A percentile compares a stretch with the other conserved stretches of the same genome.
These are phyloP conservation scores for Guillardia theta DNA, from an alignment of 78 protist genomes.

Conservation along the genomic window DNA sequence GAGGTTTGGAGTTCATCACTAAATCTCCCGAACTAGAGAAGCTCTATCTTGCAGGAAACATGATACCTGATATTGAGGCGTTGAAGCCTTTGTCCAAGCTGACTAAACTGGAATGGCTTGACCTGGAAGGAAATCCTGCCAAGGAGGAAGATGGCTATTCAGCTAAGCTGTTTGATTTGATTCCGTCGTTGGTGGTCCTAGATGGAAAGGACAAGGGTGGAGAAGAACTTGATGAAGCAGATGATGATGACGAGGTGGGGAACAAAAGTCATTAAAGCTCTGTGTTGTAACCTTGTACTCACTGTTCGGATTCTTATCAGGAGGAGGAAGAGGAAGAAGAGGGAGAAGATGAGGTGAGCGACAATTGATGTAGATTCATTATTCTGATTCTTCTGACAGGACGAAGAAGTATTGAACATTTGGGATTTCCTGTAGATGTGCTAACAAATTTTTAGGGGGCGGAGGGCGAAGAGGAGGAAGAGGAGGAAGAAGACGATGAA, in stretches of 20 bases:
- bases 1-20: neutral
- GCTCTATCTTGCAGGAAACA: neutral
- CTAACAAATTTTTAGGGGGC: neutral
- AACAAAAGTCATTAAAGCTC: neutral
- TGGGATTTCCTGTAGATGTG: no score
- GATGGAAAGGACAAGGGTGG: neutral
- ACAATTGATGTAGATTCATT: no score
- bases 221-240: neutral
- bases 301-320: no score
- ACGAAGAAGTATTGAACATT: no score
- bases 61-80: neutral
- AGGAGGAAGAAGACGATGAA: neutral
- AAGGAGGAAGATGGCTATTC: neutral
- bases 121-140: slow-evolving; percentile 4
- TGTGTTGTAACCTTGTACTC: no score
- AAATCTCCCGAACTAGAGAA: neutral
- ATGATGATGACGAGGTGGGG: neutral
- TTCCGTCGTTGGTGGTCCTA: neutral
- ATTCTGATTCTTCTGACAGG: no score
- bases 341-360: neutral
- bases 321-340: neutral
- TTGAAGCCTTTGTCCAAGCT: neutral
- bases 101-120: neutral
- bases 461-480: neutral
- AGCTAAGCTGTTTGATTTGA: neutral